Evolutionary conservation across 73 alveolate genomes (phyloP).

Genomic region (Tetrahymena elliotti): DNA sequence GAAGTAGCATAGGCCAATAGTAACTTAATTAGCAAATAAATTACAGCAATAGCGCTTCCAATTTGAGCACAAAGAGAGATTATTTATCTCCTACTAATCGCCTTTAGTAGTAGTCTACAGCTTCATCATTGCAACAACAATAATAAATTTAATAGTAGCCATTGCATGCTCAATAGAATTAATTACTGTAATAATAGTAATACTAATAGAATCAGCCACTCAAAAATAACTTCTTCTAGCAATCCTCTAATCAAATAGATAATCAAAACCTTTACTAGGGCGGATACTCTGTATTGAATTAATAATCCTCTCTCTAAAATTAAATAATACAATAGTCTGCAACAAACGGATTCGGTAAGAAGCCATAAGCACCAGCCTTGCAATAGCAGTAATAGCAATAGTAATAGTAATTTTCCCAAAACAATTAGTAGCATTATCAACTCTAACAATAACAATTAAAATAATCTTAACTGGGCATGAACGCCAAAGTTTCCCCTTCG

Average conservation of each 20-base stretch:
- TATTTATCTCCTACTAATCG: background rate
- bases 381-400: background rate
- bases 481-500: constrained; percentile 4
- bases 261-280: background rate
- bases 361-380: background rate
- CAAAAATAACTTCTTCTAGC: background rate
- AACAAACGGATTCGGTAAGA: background rate
- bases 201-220: background rate
- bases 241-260: background rate
- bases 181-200: background rate
- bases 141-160: background rate
- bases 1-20: background rate
- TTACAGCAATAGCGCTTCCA: background rate
- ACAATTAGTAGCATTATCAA: background rate
- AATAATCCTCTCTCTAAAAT: background rate
- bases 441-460: background rate
- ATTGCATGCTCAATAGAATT: background rate
- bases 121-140: background rate
- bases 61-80: background rate
- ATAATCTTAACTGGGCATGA: background rate
- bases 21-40: background rate
- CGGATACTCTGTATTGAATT: background rate
- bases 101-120: background rate
- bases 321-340: background rate
- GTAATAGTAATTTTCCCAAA: background rate